Evolutionary conservation across 306 rosid genomes (phyloP).

Genomic region (Cicer bijugum): DNA sequence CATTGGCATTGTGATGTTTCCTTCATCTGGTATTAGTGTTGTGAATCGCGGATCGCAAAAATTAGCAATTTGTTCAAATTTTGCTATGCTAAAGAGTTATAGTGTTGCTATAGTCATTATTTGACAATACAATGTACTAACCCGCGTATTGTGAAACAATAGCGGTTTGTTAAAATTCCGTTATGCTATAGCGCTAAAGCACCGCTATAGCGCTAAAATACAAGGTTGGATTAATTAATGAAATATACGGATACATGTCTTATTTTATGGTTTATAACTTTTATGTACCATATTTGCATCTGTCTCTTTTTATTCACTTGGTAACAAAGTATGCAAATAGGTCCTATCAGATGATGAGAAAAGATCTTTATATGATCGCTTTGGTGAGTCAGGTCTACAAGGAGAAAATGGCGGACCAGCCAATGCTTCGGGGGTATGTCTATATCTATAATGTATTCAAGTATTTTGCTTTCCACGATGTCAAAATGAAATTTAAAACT

Average conservation of each 20-base stretch:
- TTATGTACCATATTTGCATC: slow-evolving; percentile 36
- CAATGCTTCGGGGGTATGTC: slow-evolving; percentile 76
- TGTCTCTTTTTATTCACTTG: slow-evolving; percentile 46
- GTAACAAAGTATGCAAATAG: slow-evolving; percentile 76
- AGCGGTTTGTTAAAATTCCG: too few relatives aligned
- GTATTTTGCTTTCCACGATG: slow-evolving; percentile 31
- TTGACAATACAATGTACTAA: too few relatives aligned
- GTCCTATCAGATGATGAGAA: slow-evolving; percentile 96
- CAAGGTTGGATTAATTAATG: slow-evolving; percentile 16
- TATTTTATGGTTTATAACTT: slow-evolving; percentile 18
- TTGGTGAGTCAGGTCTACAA: slow-evolving; percentile 87
- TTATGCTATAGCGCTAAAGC: too few relatives aligned
- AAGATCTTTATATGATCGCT: slow-evolving; percentile 92
- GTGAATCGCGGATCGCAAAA: too few relatives aligned
- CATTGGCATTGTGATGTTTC: slow-evolving; percentile 30
- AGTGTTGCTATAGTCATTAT: too few relatives aligned
- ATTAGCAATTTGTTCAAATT: too few relatives aligned
- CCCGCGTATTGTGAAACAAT: too few relatives aligned
- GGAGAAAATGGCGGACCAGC: slow-evolving; percentile 66
- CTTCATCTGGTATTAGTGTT: not conserved
- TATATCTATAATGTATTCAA: not conserved
- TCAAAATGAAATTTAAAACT: slow-evolving; percentile 35
- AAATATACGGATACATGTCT: slow-evolving; percentile 36
- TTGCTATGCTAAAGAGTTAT: too few relatives aligned
- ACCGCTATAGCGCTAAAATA: not conserved